A percentile compares a stretch with the other conserved stretches of the same genome.
These are phyloP conservation scores for Mortierella sp. DNA, from an alignment of 371 early-diverging fungal species.

Conservation along the genomic window DNA sequence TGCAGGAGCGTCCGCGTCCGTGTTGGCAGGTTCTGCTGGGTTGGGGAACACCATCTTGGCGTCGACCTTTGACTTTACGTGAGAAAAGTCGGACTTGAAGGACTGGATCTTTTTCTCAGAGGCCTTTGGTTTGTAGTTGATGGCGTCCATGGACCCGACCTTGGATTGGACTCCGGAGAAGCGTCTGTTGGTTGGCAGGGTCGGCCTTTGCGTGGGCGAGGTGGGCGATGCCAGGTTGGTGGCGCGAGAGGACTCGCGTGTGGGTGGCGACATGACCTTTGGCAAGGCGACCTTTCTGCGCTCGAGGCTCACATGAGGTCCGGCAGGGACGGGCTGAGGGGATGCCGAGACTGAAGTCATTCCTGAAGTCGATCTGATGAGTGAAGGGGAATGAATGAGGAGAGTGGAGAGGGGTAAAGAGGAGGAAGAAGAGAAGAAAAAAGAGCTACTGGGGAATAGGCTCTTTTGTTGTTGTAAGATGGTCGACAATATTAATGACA, in stretches of 20 bases:
- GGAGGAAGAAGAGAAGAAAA: neutral
- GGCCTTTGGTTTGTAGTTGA: constrained; percentile 38
- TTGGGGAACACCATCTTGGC: constrained; percentile 27
- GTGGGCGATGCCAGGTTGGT: constrained; percentile 20
- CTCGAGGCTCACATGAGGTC: constrained; percentile 29
- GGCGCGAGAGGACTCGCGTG: constrained; percentile 13
- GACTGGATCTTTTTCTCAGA: constrained; percentile 50
- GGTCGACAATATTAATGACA: neutral
- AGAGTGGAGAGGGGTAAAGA: neutral
- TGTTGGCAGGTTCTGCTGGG: neutral
- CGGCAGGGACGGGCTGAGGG: constrained; percentile 18
- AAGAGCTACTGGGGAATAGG: neutral
- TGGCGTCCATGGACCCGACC: constrained; percentile 41
- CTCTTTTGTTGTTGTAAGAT: neutral
- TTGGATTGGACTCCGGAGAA: constrained; percentile 43
- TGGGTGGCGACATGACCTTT: constrained; percentile 2
- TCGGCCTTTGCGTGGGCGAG: constrained; percentile 4
- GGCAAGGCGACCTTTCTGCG: neutral
- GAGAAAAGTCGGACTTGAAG: constrained; percentile 48
- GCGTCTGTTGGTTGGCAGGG: constrained; percentile 24
- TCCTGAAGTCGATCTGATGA: neutral
- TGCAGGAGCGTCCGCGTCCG: neutral
- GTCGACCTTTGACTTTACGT: constrained; percentile 48
- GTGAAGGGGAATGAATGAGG: constrained; percentile 13
- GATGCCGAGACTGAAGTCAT: constrained; percentile 36